phyloP scores from a whole-genome alignment of 208 protist species.

The Plasmodiophora brassicae region DNA sequence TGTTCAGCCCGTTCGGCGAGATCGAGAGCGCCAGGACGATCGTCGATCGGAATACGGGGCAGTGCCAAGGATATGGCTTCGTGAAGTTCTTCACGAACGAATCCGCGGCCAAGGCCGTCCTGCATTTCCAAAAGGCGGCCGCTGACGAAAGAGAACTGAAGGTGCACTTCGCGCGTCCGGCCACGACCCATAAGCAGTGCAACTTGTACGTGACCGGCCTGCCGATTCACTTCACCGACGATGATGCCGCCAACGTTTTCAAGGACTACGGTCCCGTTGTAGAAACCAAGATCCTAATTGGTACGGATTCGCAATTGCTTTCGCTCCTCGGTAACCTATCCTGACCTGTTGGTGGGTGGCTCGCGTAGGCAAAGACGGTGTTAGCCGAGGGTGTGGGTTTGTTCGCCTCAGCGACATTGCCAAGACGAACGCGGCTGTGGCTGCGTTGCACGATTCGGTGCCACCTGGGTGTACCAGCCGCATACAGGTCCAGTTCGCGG shows the following conservation, averaged over 20 bases:
- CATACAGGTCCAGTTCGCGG: background rate
- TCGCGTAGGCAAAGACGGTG: conserved; percentile 5
- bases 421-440: background rate
- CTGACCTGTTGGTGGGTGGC: no score
- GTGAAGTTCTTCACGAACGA: conserved; percentile 3
- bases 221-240: background rate
- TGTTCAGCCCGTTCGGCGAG: conserved; percentile 9
- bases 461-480: conserved; percentile 2
- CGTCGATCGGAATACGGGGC: background rate
- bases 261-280: background rate
- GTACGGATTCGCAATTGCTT: background rate
- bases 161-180: background rate
- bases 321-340: no score
- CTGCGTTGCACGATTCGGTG: background rate
- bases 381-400: conserved; percentile 1
- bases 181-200: conserved; percentile 18
- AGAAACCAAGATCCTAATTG: background rate
- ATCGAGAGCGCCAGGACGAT: conserved; percentile 21
- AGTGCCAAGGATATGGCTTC: conserved; percentile 18
- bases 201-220: conserved; percentile 19
- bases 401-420: background rate
- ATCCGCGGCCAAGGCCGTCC: background rate
- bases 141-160: background rate
- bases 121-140: background rate
- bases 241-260: background rate